Conservation (phyloP, 2,329 filamentous ascomycete genomes). For the Penicillium sp. region DNA sequence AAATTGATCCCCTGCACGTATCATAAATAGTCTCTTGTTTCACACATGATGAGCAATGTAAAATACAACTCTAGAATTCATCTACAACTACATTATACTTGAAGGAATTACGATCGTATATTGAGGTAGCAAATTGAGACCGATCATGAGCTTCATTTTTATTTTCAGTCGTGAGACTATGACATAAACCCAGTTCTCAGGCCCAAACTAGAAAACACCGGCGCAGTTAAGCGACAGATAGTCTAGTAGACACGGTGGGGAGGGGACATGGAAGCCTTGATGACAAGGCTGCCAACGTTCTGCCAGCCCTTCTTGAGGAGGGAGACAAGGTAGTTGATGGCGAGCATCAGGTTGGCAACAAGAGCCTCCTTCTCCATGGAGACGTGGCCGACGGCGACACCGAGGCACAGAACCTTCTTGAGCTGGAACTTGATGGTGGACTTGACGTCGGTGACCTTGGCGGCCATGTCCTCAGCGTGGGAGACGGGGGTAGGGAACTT, state of each 20-base stretch:
- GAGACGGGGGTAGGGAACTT: conserved; percentile 99
- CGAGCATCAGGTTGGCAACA: conserved; percentile 98
- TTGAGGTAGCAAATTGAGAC: conserved; percentile 19
- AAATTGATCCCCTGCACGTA: conserved; percentile 15
- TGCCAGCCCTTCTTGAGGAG: conserved; percentile 99
- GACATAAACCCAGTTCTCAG: conserved; percentile 29
- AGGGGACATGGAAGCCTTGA: conserved; percentile 99
- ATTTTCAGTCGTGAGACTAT: conserved; percentile 29
- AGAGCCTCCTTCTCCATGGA: conserved; percentile 96
- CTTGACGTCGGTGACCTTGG: conserved; percentile 99
- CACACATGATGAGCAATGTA: background rate
- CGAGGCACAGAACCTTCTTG: conserved; percentile 99
- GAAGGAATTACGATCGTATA: conserved; percentile 6
- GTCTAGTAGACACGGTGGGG: conserved; percentile 95
- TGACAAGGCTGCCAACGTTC: conserved; percentile 98
- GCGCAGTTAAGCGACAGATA: conserved; percentile 30
- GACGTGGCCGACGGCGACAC: conserved; percentile 98
- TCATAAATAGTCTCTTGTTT: background rate
- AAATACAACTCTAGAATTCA: background rate
- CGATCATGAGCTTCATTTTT: conserved; percentile 33
- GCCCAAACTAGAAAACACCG: conserved; percentile 22
- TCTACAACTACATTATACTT: background rate
- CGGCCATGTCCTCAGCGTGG: conserved; percentile 87
- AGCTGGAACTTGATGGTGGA: conserved; percentile 99
- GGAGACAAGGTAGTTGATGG: conserved; percentile 99